phyloP scores from a whole-genome alignment of 1,139 yeast species.

The Nakaseomyces uthaithaninus region DNA sequence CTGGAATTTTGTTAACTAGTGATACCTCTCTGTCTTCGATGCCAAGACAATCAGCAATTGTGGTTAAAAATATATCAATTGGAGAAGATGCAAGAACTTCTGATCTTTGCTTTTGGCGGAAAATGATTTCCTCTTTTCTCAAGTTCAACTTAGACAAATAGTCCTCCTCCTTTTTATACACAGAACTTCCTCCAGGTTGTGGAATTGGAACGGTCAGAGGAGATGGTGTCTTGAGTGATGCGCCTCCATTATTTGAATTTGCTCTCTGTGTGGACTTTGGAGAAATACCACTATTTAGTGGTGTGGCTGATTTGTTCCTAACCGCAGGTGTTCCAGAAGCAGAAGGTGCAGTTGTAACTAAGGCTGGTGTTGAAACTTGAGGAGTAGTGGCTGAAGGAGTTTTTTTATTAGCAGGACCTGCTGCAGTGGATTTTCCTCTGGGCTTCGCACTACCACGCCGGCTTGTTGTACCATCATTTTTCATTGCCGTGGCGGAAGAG shows the following conservation, averaged over 20 bases:
- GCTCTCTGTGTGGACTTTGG: conserved; percentile 1
- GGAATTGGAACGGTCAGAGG: conserved; percentile 12
- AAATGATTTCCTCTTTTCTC: conserved; percentile 28
- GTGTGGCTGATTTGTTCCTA: conserved; percentile 4
- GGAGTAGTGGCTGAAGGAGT: conserved; percentile 9
- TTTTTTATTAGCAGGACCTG: conserved; percentile 4
- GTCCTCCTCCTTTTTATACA: conserved; percentile 23
- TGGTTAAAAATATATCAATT: conserved; percentile 28
- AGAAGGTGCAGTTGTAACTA: conserved; percentile 9
- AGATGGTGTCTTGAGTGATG: conserved; percentile 10
- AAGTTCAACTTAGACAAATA: conserved; percentile 23
- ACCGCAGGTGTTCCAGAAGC: conserved; percentile 5
- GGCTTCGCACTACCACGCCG: conserved; percentile 6
- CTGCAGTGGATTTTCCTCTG: conserved; percentile 6
- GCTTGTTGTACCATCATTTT: conserved; percentile 3
- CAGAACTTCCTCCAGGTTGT: conserved; percentile 2
- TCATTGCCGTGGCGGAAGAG: background rate
- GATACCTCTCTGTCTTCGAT: conserved; percentile 27
- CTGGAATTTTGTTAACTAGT: conserved; percentile 23
- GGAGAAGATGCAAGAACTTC: conserved; percentile 28
- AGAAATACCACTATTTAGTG: conserved; percentile 1
- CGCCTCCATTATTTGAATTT: background rate
- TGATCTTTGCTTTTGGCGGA: conserved; percentile 31
- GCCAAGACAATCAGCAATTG: conserved; percentile 31
- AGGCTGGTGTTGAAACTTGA: conserved; percentile 7